phyloP scores from a whole-genome alignment of 2,329 filamentous ascomycete genomes.

The Ophiostoma sp. region DNA sequence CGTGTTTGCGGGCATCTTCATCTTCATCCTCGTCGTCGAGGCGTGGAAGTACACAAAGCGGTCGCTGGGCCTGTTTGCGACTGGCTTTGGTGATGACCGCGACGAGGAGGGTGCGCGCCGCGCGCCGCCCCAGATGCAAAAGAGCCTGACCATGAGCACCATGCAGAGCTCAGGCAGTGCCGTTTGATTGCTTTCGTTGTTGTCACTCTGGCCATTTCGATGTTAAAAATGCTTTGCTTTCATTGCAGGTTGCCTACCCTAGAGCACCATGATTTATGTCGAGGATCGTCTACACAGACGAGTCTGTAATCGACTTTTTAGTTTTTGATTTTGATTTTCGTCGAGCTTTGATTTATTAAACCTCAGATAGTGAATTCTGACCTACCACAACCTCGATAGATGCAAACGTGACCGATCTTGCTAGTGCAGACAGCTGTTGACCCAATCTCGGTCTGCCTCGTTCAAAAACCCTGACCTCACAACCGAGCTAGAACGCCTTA shows the following conservation, averaged over 20 bases:
- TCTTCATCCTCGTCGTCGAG: slow-evolving; percentile 65
- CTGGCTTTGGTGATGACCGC: background rate
- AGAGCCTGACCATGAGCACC: slow-evolving; percentile 21
- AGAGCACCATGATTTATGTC: background rate
- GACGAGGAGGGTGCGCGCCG: slow-evolving; percentile 5
- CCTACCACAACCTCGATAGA: background rate
- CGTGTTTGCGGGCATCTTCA: slow-evolving; percentile 55
- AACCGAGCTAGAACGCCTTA: background rate
- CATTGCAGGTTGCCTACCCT: background rate
- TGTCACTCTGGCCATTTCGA: background rate
- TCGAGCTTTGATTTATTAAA: background rate
- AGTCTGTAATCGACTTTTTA: background rate
- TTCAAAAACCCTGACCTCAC: background rate
- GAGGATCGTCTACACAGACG: background rate
- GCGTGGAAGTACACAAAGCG: slow-evolving; percentile 67
- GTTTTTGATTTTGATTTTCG: background rate
- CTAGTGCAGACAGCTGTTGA: background rate
- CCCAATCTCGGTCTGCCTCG: slow-evolving; percentile 8
- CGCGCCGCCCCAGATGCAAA: slow-evolving; percentile 10
- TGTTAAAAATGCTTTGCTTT: background rate
- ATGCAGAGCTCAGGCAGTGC: slow-evolving; percentile 16
- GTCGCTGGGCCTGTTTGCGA: slow-evolving; percentile 42
- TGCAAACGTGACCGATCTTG: background rate
- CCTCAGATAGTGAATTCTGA: background rate
- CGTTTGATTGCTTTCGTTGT: background rate